A percentile compares a stretch with the other conserved stretches of the same genome.
These are phyloP conservation scores for Eleusine indica DNA, from an alignment of 176 grass and related monocot genomes.

Conservation along the genomic window DNA sequence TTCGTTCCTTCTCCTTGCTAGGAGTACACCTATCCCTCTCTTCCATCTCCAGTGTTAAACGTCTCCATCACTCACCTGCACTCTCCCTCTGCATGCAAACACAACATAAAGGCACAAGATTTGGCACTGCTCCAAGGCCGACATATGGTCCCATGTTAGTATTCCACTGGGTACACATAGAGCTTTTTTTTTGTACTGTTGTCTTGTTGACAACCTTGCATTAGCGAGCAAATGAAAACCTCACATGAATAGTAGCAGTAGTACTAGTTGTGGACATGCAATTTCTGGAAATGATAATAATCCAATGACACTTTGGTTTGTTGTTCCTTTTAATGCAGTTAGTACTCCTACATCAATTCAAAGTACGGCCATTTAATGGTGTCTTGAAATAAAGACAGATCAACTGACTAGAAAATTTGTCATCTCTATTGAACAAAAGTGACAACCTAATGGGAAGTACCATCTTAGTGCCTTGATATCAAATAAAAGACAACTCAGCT, in stretches of 20 bases:
- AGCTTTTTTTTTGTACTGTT: not conserved
- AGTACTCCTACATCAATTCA: not conserved
- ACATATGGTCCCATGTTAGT: slow-evolving; percentile 23
- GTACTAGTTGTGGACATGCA: not conserved
- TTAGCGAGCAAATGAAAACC: not conserved
- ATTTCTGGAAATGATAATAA: not conserved
- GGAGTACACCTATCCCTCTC: not conserved
- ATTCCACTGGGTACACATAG: not conserved
- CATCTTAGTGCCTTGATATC: not conserved
- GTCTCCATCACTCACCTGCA: slow-evolving; percentile 33
- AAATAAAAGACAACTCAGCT: not conserved
- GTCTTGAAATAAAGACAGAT: not conserved
- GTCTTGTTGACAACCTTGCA: not conserved
- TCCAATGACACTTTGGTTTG: not conserved
- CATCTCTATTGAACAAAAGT: not conserved
- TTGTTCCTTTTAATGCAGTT: not conserved
- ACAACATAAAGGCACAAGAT: not conserved
- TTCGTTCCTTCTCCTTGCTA: not conserved
- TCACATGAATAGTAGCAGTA: not conserved
- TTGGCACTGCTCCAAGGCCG: slow-evolving; percentile 3
- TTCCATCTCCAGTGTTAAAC: slow-evolving; percentile 26
- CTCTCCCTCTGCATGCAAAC: not conserved
- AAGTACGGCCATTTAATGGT: not conserved
- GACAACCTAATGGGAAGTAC: not conserved
- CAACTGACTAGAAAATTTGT: not conserved